These are phyloP conservation scores for Candida sonorensis DNA, from an alignment of 805 yeast genomes.

Conservation along the genomic window DNA sequence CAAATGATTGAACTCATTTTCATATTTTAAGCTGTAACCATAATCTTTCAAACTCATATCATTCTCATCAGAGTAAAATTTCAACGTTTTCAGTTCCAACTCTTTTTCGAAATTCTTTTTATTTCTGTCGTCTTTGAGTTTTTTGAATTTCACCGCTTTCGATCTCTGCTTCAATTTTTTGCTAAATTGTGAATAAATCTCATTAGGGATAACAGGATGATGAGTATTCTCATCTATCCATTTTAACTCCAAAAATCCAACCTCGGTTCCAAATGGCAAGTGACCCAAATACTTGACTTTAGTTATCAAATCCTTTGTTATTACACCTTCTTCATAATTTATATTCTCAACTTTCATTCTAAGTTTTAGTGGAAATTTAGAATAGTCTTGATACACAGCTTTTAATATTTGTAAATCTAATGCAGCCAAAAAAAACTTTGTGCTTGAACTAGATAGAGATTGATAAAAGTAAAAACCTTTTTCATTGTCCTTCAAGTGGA, in stretches of 20 bases:
- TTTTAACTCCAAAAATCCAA: constrained; percentile 79
- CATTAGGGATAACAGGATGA: constrained; percentile 30
- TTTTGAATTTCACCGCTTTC: constrained; percentile 39
- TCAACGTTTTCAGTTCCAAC: constrained; percentile 50
- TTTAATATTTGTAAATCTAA: constrained; percentile 73
- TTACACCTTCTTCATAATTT: constrained; percentile 44
- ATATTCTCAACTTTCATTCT: constrained; percentile 63
- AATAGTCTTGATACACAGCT: constrained; percentile 53
- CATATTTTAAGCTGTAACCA: constrained; percentile 31
- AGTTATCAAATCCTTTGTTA: constrained; percentile 50
- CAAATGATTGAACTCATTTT: constrained; percentile 33
- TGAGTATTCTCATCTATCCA: constrained; percentile 42
- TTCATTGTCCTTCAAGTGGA: constrained; percentile 13
- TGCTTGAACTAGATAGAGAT: constrained; percentile 53
- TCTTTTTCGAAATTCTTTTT: constrained; percentile 48
- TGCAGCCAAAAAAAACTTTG: constrained; percentile 64
- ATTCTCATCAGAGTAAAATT: constrained; percentile 57
- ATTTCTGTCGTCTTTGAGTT: constrained; percentile 55
- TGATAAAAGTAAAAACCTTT: constrained; percentile 71
- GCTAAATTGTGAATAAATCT: constrained; percentile 39
- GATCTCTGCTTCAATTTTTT: constrained; percentile 54
- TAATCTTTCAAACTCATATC: constrained; percentile 29
- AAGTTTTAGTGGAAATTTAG: constrained; percentile 61
- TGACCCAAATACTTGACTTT: constrained; percentile 72
- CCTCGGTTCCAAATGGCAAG: constrained; percentile 76